Evolutionary conservation across 129 eudicot genomes (phyloP).

Genomic region (Flaveria ramosissima): DNA sequence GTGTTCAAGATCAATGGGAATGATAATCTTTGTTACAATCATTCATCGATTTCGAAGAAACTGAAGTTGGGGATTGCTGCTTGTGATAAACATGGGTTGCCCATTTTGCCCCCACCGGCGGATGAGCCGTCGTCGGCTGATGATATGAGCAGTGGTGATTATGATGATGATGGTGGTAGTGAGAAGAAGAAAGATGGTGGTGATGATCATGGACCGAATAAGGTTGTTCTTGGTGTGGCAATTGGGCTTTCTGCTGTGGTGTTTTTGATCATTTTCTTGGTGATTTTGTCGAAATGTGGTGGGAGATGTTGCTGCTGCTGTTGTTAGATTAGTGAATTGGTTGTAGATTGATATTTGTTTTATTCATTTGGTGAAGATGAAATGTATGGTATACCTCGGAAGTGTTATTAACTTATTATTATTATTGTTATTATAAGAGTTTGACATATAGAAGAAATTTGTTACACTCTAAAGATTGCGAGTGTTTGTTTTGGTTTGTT

Average conservation of each 20-base stretch:
- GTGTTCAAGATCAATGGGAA: conserved; percentile 78
- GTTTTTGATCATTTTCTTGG: conserved; percentile 72
- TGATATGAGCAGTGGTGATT: conserved; percentile 30
- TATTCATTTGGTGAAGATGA: conserved; percentile 15
- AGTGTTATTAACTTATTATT: background rate
- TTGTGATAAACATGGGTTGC: conserved; percentile 88
- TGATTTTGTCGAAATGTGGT: conserved; percentile 62
- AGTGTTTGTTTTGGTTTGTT: background rate
- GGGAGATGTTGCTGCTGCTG: conserved; percentile 10
- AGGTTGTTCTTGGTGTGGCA: conserved; percentile 90
- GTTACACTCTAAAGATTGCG: background rate
- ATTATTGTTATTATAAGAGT: background rate
- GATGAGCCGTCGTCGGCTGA: conserved; percentile 35
- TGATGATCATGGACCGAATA: conserved; percentile 62
- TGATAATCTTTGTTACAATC: conserved; percentile 71
- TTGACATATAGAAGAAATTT: background rate
- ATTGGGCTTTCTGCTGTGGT: conserved; percentile 84
- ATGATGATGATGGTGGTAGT: conserved; percentile 33
- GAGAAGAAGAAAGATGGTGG: conserved; percentile 28
- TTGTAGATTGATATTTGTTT: background rate
- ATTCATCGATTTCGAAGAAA: conserved; percentile 45
- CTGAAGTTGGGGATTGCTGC: conserved; percentile 78
- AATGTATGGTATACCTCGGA: background rate
- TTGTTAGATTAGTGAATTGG: conserved; percentile 12
- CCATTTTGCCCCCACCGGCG: conserved; percentile 62